Evolutionary conservation across 2,329 filamentous ascomycete genomes (phyloP).

Genomic region (Ophiocordyceps camponoti-floridani): DNA sequence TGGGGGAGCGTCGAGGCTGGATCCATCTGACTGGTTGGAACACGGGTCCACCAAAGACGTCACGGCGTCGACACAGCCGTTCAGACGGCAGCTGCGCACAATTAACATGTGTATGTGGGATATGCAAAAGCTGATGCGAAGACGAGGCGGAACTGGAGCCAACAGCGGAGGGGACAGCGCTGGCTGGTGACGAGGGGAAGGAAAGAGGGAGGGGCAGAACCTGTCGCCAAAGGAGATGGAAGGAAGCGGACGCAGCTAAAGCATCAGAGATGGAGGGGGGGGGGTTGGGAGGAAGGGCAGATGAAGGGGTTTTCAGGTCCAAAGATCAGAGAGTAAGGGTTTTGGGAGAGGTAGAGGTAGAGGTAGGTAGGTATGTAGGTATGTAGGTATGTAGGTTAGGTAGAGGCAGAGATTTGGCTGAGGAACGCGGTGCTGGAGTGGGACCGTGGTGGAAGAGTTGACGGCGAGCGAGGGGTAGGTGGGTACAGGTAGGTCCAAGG

Average conservation of each 20-base stretch:
- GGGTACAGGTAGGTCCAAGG: background rate
- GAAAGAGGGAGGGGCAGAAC: background rate
- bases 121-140: slow-evolving; percentile 5
- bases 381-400: no score
- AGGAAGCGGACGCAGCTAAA: background rate
- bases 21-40: slow-evolving; percentile 33
- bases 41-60: slow-evolving; percentile 28
- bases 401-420: slow-evolving; percentile 12
- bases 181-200: background rate
- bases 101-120: slow-evolving; percentile 37
- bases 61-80: slow-evolving; percentile 34
- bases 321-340: slow-evolving; percentile 3
- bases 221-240: background rate
- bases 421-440: slow-evolving; percentile 17
- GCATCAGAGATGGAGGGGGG: no score
- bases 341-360: slow-evolving; percentile 5
- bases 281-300: background rate
- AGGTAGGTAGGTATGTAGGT: no score
- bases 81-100: slow-evolving; percentile 31
- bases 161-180: background rate
- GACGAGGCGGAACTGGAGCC: background rate
- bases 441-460: slow-evolving; percentile 8
- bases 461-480: slow-evolving; percentile 3
- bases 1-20: slow-evolving; percentile 31
- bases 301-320: background rate